Conservation (phyloP, 495 filamentous ascomycete genomes). For the Coniosporium apollinis region DNA sequence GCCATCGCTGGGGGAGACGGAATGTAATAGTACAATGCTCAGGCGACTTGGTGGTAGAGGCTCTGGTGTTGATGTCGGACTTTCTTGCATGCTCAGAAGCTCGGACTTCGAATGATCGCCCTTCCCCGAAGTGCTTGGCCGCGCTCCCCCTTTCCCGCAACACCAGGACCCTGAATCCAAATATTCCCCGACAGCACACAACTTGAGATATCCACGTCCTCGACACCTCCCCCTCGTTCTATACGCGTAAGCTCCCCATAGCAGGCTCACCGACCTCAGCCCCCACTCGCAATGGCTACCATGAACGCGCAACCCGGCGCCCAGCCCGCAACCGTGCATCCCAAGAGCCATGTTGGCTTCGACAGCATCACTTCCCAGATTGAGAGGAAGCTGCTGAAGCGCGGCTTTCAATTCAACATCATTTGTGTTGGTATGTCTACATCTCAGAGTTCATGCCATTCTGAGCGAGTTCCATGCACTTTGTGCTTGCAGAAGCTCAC, state of each 20-base stretch:
- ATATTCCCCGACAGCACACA: too few relatives aligned
- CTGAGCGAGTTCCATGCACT: not conserved
- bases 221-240: not conserved
- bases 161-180: too few relatives aligned
- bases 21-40: too few relatives aligned
- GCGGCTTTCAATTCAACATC: constrained; percentile 99
- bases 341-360: constrained; percentile 95
- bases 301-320: constrained; percentile 30
- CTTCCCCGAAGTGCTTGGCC: too few relatives aligned
- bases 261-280: too few relatives aligned
- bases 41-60: too few relatives aligned
- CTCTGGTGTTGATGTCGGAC: too few relatives aligned
- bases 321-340: constrained; percentile 72
- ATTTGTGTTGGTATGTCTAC: constrained; percentile 88
- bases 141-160: too few relatives aligned
- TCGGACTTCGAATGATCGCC: too few relatives aligned
- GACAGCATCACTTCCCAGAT: constrained; percentile 98
- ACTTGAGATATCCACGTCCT: not conserved
- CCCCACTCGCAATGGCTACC: too few relatives aligned
- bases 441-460: not conserved
- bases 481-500: not conserved
- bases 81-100: too few relatives aligned
- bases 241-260: too few relatives aligned
- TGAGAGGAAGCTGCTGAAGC: constrained; percentile 97
- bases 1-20: constrained; percentile 10